Evolutionary conservation across 768 basidiomycete genomes (phyloP).

Genomic region (Auricularia auricula-judae): DNA sequence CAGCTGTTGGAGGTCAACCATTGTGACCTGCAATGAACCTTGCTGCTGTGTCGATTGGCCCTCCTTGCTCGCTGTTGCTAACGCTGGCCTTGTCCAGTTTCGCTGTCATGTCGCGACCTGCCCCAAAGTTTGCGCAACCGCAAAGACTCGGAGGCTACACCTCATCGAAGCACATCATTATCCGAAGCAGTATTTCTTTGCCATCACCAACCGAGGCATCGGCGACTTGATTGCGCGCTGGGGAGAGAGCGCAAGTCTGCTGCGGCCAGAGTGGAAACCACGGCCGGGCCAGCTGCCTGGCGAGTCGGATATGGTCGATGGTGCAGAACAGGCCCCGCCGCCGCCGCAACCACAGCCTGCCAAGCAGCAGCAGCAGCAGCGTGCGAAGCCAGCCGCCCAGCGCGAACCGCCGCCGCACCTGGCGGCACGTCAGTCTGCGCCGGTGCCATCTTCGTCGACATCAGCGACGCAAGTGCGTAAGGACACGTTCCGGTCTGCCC

Average conservation of each 20-base stretch:
- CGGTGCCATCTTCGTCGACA: neutral
- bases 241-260: conserved; percentile 76
- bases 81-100: conserved; percentile 37
- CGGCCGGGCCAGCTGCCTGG: conserved; percentile 16
- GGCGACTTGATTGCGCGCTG: conserved; percentile 68
- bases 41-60: neutral
- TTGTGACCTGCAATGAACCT: neutral
- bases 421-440: too few relatives aligned
- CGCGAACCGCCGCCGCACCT: too few relatives aligned
- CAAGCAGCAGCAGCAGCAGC: too few relatives aligned
- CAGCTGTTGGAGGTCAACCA: neutral
- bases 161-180: conserved; percentile 73
- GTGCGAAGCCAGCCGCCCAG: too few relatives aligned
- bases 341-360: conserved; percentile 15
- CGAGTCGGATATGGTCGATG: conserved; percentile 12
- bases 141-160: conserved; percentile 69
- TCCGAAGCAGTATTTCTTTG: conserved; percentile 85
- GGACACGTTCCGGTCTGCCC: neutral
- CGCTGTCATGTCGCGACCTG: conserved; percentile 61
- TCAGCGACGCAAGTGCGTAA: neutral
- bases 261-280: conserved; percentile 61
- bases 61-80: neutral
- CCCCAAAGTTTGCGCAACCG: conserved; percentile 50
- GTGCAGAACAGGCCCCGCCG: conserved; percentile 18
- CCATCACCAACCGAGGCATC: conserved; percentile 84